Conservation (phyloP, 108 stramenopile genomes). For the Mediolabrus comicus region DNA sequence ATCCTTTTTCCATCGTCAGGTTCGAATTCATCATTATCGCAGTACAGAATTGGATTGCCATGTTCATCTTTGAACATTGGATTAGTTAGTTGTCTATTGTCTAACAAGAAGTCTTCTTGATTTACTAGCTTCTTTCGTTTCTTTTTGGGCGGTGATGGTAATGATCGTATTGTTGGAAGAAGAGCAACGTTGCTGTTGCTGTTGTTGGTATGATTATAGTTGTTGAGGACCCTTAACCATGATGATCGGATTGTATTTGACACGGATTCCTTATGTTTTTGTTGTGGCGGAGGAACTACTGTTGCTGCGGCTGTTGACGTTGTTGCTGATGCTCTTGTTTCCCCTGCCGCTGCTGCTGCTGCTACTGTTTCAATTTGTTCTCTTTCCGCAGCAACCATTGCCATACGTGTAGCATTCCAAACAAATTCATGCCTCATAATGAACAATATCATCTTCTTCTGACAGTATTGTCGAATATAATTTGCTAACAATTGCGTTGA, state of each 20-base stretch:
- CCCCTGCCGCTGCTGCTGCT: background rate
- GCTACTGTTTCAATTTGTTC: background rate
- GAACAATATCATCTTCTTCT: conserved; percentile 18
- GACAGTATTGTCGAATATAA: conserved; percentile 23
- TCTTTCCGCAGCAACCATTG: background rate
- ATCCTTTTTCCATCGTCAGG: conserved; percentile 50
- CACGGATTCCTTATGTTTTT: background rate
- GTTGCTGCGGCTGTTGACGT: background rate
- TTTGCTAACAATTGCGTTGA: conserved; percentile 7
- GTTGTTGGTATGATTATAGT: background rate
- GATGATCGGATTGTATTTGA: background rate
- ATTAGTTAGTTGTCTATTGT: conserved; percentile 25
- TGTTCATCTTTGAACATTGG: conserved; percentile 11
- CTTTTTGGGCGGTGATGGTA: background rate
- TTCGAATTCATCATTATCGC: conserved; percentile 48
- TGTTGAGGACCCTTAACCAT: background rate
- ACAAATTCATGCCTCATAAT: conserved; percentile 25
- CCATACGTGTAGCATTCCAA: conserved; percentile 17
- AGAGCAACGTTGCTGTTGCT: background rate
- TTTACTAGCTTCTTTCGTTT: background rate
- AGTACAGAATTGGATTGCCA: conserved; percentile 40
- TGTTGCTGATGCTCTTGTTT: background rate
- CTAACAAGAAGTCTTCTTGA: background rate
- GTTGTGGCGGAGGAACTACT: too few species aligned
- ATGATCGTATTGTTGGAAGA: background rate